Evolutionary conservation across 331 rosid genomes (phyloP).

Genomic region (Acacia pycnantha): DNA sequence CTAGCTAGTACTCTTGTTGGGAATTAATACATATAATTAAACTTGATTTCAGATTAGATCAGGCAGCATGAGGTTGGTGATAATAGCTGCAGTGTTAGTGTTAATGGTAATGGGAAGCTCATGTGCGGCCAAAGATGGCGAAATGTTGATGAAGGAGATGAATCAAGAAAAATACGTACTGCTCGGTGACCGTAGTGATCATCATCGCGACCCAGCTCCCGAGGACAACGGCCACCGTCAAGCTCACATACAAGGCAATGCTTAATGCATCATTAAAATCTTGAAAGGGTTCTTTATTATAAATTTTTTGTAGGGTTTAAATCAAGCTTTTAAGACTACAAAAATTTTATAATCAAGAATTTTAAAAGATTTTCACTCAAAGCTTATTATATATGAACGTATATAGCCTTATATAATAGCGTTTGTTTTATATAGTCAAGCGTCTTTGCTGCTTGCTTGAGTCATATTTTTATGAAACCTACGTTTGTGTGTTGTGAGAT

Average conservation of each 20-base stretch:
- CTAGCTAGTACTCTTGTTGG: background rate
- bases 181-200: conserved; percentile 16
- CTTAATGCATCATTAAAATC: background rate
- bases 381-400: background rate
- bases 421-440: background rate
- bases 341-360: background rate
- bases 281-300: background rate
- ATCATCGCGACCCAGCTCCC: conserved; percentile 32
- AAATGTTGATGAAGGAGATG: background rate
- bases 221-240: conserved; percentile 15
- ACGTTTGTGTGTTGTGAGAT: background rate
- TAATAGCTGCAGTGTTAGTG: background rate
- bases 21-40: background rate
- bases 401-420: background rate
- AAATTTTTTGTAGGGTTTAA: background rate
- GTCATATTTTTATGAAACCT: background rate
- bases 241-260: background rate
- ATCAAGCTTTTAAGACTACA: background rate
- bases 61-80: background rate
- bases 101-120: conserved; percentile 20
- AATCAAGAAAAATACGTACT: background rate
- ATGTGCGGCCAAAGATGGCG: background rate
- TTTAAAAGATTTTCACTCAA: background rate
- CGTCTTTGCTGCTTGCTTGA: background rate
- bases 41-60: background rate